Evolutionary conservation across 805 yeast genomes (phyloP), one percentile per base, ranked within the genome.

Genomic region (Sungouiella blattae): DNA sequence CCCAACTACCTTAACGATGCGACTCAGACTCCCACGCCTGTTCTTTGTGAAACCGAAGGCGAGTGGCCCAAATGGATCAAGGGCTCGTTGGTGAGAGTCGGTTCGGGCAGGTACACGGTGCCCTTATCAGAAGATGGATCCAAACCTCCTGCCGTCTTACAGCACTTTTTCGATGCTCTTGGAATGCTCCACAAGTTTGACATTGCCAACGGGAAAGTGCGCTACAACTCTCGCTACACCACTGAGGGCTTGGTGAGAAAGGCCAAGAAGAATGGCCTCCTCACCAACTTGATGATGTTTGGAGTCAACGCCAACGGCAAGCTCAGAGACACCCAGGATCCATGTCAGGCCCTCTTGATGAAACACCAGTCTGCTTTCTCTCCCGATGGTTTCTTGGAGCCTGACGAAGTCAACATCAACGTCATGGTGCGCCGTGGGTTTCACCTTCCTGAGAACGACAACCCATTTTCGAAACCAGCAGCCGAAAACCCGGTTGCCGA

Each of bases 361-460:
- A 25, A 25, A 12, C 27, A 25, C 27, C 27, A 25, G 14, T 12
- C 14, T 9, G 27, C 27, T 12, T 25, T 25, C 14, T 25, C 27
- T 9, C 27, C 27, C 7, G 27, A 11, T 8, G 27, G 27, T 7
- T 25, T 25, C 14, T 25, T 25, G 27, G 27, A 25, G 14, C 27
- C 27, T 7, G 27, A 25, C 14, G 27, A 25, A 12, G 13, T 25
- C 27, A 25, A 25, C 27, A 25, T 12, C 27, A 25, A 25, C 14
- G 27, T 25, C 12, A 25, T 25, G 27, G 27, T 25, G 27, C 27
- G 27, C 7, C 27, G 27, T 25, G 27, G 27, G 27, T 25, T 25
- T 12, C 6, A 7, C 14, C 27, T 25, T 25, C 27, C 27, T 11
- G 27, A 25, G 14, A 25, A 25, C 14, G 27, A 25, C 12, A 25